Base-by-base conservation (phyloP, 495 filamentous ascomycete genomes). In the Xylaria telfairii region DNA sequence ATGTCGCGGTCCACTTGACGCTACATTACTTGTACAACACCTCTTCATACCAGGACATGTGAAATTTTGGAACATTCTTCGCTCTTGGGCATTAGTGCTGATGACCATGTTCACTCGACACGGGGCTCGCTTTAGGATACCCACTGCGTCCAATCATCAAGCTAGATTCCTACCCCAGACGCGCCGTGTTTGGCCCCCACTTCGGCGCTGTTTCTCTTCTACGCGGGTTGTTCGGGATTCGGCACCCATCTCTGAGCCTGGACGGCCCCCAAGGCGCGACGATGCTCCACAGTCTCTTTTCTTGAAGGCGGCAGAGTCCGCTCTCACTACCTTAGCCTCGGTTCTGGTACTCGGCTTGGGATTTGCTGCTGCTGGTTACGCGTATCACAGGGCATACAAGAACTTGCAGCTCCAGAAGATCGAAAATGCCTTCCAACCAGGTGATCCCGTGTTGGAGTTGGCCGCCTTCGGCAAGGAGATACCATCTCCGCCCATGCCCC, bases 341-440 rank as follows among this genome's bases (percentile, higher is more conserved):
- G 91, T 98, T 56, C 75, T 89, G 3, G 89, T 98, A 21, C 83
- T 98, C 39, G 95, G 92, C 80, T 89, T 85, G 21, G 90, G 81
- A 26, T 85, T 85, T 70, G 92, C 88, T 53, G 78, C 90, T 7
- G 93, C 94, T 24, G 95, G 93, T 49, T 99, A 94, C 77, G 86
- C 84, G 62, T 97, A 97, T 80, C 94, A 96, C 74, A 86, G 82
- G 76, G 93, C 92, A 76, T 99, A 99, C 86, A 99, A 99, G 83
- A 86, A 91, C 77, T 78, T 95, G 53, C 92, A 98, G 30, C 81
- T 97, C 12, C 80, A 91, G 67, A 99, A 99, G 80, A 97, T 98
- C 82, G 89, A 94, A 72, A 91, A 94, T 75, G 96, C 96, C n/a
- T 98, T 99, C 78, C 83, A 90, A 41, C 92, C 93, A 10, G 96